Evolutionary conservation across 1,284 basidiomycete genomes (phyloP), one percentile per base, ranked within the genome.

Genomic region (Bondarzewia mesenterica): DNA sequence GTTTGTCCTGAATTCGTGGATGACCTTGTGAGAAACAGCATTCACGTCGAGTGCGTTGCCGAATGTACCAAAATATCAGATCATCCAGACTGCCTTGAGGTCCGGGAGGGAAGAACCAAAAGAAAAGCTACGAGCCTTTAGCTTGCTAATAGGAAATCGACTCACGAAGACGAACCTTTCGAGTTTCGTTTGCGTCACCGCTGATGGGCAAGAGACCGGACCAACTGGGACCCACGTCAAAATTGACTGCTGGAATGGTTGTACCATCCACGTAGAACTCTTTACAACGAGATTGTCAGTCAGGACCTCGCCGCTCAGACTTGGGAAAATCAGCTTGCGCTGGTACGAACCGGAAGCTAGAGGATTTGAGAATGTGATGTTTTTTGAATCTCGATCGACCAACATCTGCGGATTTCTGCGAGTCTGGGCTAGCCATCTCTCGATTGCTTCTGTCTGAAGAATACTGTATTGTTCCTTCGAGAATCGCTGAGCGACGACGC

Each of bases 51-150:
- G n/a, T n/a, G n/a, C n/a, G n/a, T n/a, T n/a, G n/a, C 8, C 38
- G 12, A 40, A 12, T 18, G 10, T 61, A 78, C 86, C 88, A 85
- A 66, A 85, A 81, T 47, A 86, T 78, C 44, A 89, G 60, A 58
- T 89, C 84, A 54, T 89, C 81, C 15, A 75, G 59, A 50, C 77
- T 85, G 4, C 81, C 82, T 57, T 80, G 67, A 5, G 79, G 78
- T 5, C 80, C 82, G 2, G 86, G 80, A 27, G 88, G 88, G 66
- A 88, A 89, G 66, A 88, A 86, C 89, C 88, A 91, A 67, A 91
- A 91, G 71, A 85, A 91, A 6, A 90, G 71, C 80, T 90, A 49
- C 12, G n/a, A 18, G 10, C 42, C 5, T 43, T 43, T 40, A 40
- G 12, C 8, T 7, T 40, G 12, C 10, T 7, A 20, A 14, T 20